Evolutionary conservation across 768 basidiomycete species (phyloP).

Genomic region (Trametes meyenii): DNA sequence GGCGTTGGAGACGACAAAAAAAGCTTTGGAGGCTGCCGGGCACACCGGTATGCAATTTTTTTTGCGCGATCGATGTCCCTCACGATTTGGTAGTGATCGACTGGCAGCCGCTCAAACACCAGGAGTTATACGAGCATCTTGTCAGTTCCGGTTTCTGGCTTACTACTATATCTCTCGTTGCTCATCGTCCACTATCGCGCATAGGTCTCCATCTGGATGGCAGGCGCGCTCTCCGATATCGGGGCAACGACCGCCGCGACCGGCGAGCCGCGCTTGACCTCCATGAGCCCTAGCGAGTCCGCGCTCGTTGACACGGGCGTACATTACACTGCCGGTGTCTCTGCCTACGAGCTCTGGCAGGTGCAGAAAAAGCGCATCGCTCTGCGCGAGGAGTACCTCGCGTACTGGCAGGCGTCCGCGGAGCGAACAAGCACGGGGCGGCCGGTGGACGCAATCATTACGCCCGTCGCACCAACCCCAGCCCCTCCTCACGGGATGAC

Average conservation of each 20-base stretch:
- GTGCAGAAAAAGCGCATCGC: conserved; percentile 53
- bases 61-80: neutral
- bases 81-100: conserved; percentile 55
- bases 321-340: conserved; percentile 34
- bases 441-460: conserved; percentile 76
- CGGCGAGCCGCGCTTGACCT: conserved; percentile 31
- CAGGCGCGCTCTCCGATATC: conserved; percentile 28
- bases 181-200: too few relatives aligned
- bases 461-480: conserved; percentile 59
- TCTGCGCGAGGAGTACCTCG: conserved; percentile 58
- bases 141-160: conserved; percentile 37
- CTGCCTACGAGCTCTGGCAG: conserved; percentile 71
- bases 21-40: conserved; percentile 60
- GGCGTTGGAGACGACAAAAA: conserved; percentile 57
- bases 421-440: conserved; percentile 63
- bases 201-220: conserved; percentile 30
- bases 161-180: neutral
- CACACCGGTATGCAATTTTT: conserved; percentile 55
- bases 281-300: conserved; percentile 26
- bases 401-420: conserved; percentile 61
- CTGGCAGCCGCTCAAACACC: conserved; percentile 62
- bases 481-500: conserved; percentile 67
- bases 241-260: conserved; percentile 14
- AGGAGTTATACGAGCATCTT: conserved; percentile 43
- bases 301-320: conserved; percentile 14